phyloP scores from a whole-genome alignment of 2,329 filamentous ascomycete species.

The Aspergillus piperis region DNA sequence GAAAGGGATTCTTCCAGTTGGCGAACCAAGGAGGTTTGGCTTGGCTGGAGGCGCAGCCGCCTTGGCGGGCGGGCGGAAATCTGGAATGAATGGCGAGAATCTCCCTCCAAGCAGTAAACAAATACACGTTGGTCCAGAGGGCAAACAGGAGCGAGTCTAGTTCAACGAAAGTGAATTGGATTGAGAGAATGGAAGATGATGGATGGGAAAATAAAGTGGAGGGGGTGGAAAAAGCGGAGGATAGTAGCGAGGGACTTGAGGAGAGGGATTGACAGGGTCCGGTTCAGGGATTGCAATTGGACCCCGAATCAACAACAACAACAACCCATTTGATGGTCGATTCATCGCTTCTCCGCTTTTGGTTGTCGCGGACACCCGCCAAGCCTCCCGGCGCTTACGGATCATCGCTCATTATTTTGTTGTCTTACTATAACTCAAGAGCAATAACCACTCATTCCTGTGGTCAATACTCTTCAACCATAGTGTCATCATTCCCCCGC shows the following conservation, averaged over 20 bases:
- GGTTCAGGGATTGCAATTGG: neutral
- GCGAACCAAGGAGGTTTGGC: neutral
- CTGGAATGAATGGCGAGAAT: conserved; percentile 1
- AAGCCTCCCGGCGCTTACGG: neutral
- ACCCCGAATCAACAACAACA: neutral
- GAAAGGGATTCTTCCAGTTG: neutral
- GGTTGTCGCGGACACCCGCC: neutral
- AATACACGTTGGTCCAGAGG: too few relatives aligned
- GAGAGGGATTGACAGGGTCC: neutral
- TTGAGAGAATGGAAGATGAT: neutral
- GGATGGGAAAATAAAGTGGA: neutral
- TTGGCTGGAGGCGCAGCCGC: conserved; percentile 11
- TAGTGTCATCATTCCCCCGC: too few relatives aligned
- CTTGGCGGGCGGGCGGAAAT: conserved; percentile 12
- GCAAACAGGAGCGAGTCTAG: neutral
- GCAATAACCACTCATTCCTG: too few relatives aligned
- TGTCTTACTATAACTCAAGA: too few relatives aligned
- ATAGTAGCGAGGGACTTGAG: neutral
- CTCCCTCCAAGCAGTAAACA: neutral
- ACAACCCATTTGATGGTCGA: too few relatives aligned
- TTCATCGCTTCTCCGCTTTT: neutral
- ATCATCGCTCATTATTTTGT: neutral
- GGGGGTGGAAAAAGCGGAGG: neutral
- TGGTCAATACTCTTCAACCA: too few relatives aligned
- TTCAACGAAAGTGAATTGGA: neutral